Base-by-base conservation (phyloP, 768 basidiomycete species). In the Russula olivacea region DNA sequence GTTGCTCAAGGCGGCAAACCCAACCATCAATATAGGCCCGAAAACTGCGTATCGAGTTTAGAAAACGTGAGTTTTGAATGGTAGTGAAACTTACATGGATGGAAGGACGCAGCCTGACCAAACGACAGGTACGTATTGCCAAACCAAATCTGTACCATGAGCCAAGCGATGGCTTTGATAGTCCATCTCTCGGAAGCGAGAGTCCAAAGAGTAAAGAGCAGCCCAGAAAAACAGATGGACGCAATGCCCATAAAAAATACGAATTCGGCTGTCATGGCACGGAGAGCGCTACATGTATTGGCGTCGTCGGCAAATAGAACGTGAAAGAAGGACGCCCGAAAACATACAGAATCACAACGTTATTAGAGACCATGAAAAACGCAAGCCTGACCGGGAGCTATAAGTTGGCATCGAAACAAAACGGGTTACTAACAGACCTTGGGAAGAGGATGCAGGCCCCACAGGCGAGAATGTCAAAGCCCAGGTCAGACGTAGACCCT, bases 131-230 rank as follows among this genome's bases (percentile, higher is more conserved):
- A 87, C 2, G 83, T 86, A 68, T 87, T 89, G 0, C 90, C 89
- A 64, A 92, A 91, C 89, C 91, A 92, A 34, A 93, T 90, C 62
- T 91, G 87, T 2, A 89, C 80, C 86, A 93, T 87, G 11, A 93
- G 74, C 91, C 91, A 93, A 0, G 87, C 82, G 55, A 91, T 91
- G 14, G 78, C 73, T 65, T 78, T 82, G 25, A 77, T 53, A 15
- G 70, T 68, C 77, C 77, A 78, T 28, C 14, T 68, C n/a, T 72
- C 74, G 1, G 71, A 71, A 14, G 83, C 81, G n/a, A 85, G 74
- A 8, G 75, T 77, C 72, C 79, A 78, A 41, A 85, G 72, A 0
- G 84, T 83, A 64, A 81, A 81, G 9, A 82, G 75, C 23, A 93
- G 74, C 6, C 91, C 91, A 9, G 91, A 92, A 72, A 93, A 93